Conservation (phyloP, 2,329 filamentous ascomycete species). For the Erysiphe pulchra region DNA sequence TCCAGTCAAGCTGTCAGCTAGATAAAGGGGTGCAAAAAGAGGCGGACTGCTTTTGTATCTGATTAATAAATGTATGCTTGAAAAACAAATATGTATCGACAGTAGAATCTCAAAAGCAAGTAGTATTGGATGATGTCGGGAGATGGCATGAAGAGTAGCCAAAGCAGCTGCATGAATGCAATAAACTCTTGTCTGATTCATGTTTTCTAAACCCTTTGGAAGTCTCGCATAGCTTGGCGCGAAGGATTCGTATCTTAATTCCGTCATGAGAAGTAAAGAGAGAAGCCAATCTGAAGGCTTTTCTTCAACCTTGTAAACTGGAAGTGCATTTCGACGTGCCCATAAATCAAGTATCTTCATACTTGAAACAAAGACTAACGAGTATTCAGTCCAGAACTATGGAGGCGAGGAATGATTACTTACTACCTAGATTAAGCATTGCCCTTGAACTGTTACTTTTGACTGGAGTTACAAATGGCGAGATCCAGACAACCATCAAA, state of each 20-base stretch:
- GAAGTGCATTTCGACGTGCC: slow-evolving; percentile 13
- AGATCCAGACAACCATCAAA: slow-evolving; percentile 8
- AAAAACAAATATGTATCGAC: slow-evolving; percentile 18
- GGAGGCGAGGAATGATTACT: background rate
- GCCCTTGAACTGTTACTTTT: slow-evolving; percentile 12
- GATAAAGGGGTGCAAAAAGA: slow-evolving; percentile 17
- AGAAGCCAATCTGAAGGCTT: slow-evolving; percentile 10
- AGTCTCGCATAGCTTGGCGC: slow-evolving; percentile 16
- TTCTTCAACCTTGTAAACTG: slow-evolving; percentile 11
- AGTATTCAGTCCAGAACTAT: background rate
- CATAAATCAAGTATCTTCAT: slow-evolving; percentile 19
- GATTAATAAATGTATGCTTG: slow-evolving; percentile 14
- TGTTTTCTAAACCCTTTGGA: slow-evolving; percentile 11
- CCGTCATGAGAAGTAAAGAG: slow-evolving; percentile 15
- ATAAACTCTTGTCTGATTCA: slow-evolving; percentile 15
- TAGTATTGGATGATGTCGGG: slow-evolving; percentile 14
- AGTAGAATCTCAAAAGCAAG: slow-evolving; percentile 16
- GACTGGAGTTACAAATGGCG: slow-evolving; percentile 11
- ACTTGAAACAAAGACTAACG: slow-evolving; percentile 8
- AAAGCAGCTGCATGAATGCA: slow-evolving; percentile 14
- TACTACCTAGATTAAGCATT: slow-evolving; percentile 15
- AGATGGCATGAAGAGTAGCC: slow-evolving; percentile 14
- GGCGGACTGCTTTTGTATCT: slow-evolving; percentile 16
- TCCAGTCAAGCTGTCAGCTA: slow-evolving; percentile 14
- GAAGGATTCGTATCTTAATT: slow-evolving; percentile 19